Percentiles rank a stretch among this genome's conserved stretches.
phyloP scores from a whole-genome alignment of 495 filamentous ascomycete species.

The Chaetomium tenue region DNA sequence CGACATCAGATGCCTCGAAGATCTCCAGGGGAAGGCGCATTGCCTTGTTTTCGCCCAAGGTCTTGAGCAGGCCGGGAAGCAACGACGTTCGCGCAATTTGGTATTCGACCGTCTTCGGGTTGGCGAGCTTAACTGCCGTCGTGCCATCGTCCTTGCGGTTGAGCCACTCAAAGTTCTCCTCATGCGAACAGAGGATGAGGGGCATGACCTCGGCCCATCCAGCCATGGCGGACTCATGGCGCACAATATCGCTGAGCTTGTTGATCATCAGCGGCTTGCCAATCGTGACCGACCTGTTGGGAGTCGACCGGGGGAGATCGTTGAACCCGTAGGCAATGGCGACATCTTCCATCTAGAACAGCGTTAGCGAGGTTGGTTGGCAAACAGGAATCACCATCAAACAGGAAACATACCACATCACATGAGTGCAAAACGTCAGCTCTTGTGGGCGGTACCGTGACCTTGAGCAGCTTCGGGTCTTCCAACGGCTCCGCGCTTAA shows the following conservation, averaged over 20 bases:
- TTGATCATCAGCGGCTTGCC: slow-evolving; percentile 87
- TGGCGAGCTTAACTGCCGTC: slow-evolving; percentile 83
- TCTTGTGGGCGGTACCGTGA: slow-evolving; percentile 80
- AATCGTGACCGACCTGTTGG: slow-evolving; percentile 77
- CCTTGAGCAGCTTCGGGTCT: slow-evolving; percentile 66
- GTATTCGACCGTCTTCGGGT: slow-evolving; percentile 95
- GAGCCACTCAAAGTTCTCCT: slow-evolving; percentile 97
- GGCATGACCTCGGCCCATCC: slow-evolving; percentile 97
- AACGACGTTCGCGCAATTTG: slow-evolving; percentile 92
- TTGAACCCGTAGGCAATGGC: slow-evolving; percentile 97
- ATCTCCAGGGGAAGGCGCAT: slow-evolving; percentile 87
- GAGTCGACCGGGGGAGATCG: slow-evolving; percentile 78
- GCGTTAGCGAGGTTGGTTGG: background rate
- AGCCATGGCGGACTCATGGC: slow-evolving; percentile 86
- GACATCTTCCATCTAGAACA: slow-evolving; percentile 79
- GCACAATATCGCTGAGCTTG: slow-evolving; percentile 89
- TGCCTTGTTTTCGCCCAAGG: slow-evolving; percentile 89
- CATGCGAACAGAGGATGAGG: slow-evolving; percentile 93
- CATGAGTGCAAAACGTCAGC: slow-evolving; percentile 95
- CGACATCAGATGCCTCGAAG: slow-evolving; percentile 90
- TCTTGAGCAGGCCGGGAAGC: slow-evolving; percentile 90
- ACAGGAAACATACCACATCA: slow-evolving; percentile 59
- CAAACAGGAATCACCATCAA: background rate
- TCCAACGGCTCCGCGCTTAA: slow-evolving; percentile 70
- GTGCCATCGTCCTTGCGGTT: slow-evolving; percentile 87